phyloP scores from a whole-genome alignment of 371 early-diverging fungal species.

The Mucor racemosus region DNA sequence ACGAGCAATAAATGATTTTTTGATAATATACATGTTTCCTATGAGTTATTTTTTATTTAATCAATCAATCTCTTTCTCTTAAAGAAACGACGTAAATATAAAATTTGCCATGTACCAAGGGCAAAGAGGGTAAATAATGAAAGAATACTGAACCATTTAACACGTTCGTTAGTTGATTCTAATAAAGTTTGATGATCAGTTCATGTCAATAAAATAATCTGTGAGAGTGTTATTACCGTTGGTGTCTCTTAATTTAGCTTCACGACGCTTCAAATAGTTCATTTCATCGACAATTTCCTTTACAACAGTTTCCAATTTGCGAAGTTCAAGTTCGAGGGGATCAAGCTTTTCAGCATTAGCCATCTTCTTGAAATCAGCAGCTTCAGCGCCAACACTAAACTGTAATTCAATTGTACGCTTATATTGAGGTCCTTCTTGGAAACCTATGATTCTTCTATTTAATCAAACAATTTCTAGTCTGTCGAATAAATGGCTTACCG shows the following conservation, averaged over 20 bases:
- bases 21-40: not conserved
- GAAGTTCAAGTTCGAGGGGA: constrained; percentile 90
- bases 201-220: not conserved
- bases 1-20: not conserved
- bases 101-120: constrained; percentile 82
- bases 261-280: constrained; percentile 79
- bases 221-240: constrained; percentile 67
- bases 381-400: constrained; percentile 88
- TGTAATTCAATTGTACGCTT: constrained; percentile 72
- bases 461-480: not conserved
- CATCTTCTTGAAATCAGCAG: constrained; percentile 71
- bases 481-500: constrained; percentile 42
- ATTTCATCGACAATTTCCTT: constrained; percentile 80
- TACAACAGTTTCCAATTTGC: constrained; percentile 76
- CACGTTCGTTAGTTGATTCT: constrained; percentile 87
- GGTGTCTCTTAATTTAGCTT: constrained; percentile 82
- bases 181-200: constrained; percentile 9
- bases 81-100: constrained; percentile 85
- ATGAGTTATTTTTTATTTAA: constrained; percentile 27
- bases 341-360: constrained; percentile 78
- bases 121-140: constrained; percentile 70
- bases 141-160: constrained; percentile 76
- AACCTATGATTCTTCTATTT: constrained; percentile 42
- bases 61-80: constrained; percentile 86
- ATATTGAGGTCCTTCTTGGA: constrained; percentile 59